Conservation (phyloP, 306 rosid genomes). For the Vigna hirtella region DNA sequence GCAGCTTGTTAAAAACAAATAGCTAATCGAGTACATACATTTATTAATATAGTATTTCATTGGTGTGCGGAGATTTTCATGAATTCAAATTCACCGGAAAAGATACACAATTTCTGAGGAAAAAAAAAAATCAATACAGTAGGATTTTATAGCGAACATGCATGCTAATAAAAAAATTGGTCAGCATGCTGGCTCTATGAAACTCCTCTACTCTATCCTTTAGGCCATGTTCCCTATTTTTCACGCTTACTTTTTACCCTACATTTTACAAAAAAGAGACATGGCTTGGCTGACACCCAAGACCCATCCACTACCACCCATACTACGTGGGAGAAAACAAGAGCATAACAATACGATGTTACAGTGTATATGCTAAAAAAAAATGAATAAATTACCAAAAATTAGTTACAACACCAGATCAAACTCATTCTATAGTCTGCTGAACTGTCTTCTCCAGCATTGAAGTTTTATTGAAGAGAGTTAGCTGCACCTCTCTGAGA, state of each 20-base stretch:
- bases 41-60: background rate
- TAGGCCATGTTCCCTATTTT: slow-evolving; percentile 43
- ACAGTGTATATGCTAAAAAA: slow-evolving; percentile 37
- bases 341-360: slow-evolving; percentile 19
- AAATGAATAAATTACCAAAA: slow-evolving; percentile 53
- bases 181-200: slow-evolving; percentile 68
- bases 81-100: slow-evolving; percentile 24
- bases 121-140: slow-evolving; percentile 21
- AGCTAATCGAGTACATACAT: background rate
- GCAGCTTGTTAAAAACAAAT: background rate
- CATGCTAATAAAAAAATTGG: slow-evolving; percentile 71
- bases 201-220: slow-evolving; percentile 34
- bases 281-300: slow-evolving; percentile 45
- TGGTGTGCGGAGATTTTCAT: background rate
- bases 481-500: slow-evolving; percentile 90
- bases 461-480: slow-evolving; percentile 90
- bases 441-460: slow-evolving; percentile 90
- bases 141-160: slow-evolving; percentile 44
- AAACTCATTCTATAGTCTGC: slow-evolving; percentile 46
- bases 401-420: slow-evolving; percentile 46
- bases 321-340: slow-evolving; percentile 13
- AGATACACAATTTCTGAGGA: slow-evolving; percentile 1
- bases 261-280: slow-evolving; percentile 56
- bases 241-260: slow-evolving; percentile 42
- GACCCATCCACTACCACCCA: slow-evolving; percentile 37